Evolutionary conservation across 805 yeast species (phyloP), one percentile per base, ranked within the genome.

Genomic region (Teunomyces funiuensis): DNA sequence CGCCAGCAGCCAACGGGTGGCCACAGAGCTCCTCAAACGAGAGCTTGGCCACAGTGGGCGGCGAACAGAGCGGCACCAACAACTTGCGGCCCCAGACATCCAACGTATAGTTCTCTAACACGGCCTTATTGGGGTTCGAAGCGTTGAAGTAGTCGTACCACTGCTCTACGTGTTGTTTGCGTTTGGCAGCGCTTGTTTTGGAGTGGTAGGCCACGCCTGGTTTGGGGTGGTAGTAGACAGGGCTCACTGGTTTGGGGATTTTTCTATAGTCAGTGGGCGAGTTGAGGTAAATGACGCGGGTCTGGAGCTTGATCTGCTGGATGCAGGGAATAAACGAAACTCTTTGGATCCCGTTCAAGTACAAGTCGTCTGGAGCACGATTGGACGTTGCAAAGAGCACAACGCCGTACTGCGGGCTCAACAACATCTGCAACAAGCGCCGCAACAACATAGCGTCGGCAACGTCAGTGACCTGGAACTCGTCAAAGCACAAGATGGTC

Each of bases 401-500:
- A 16, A 90, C 82, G 0, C 98, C 98, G 55, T 85, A 84, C 39
- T 83, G 78, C 0, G 82, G 79, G 34, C 84, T 77, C 42, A 90
- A 65, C n/a, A 87, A 71, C 28, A 80, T 63, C 53, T 80, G 77
- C 29, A 88, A 57, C 28, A 90, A 67, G 38, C 97, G 73, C 48
- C 99, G 78, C 31, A 93, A 71, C 25, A 93, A 73, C 98, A 93
- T 93, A 2, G 99, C 99, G 63, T 93, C 99, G 0, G 98, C 99
- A 22, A 93, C 97, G 61, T 93, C 99, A 0, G 96, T 88, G 31
- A 93, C 99, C 65, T 93, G 98, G 58, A 93, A 91, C 66, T 93
- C 99, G 65, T 93, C 99, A 60, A 93, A 88, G 62, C 99, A 93
- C 45, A 93, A 63, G 1, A 93, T 80, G 1, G 91, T 83, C 3